Percentiles rank a stretch among this genome's conserved stretches.
phyloP scores from a whole-genome alignment of 1,284 basidiomycete genomes.

The Pulchroboletus neoregius region DNA sequence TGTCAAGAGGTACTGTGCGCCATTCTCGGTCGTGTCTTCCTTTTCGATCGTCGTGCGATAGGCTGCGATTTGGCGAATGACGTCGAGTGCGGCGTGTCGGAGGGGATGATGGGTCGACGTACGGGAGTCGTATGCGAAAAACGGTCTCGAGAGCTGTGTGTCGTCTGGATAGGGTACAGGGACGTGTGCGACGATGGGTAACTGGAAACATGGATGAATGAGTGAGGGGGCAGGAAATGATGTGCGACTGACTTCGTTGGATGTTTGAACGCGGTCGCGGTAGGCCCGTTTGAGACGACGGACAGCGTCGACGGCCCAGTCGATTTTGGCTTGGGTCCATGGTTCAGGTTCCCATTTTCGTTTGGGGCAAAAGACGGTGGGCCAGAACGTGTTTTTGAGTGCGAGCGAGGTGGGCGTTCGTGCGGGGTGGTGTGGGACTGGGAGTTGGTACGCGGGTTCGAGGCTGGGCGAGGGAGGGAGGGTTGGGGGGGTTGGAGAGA shows the following conservation, averaged over 20 bases:
- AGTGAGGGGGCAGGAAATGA: background rate
- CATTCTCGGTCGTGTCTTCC: slow-evolving; percentile 41
- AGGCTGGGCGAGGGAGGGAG: slow-evolving; percentile 40
- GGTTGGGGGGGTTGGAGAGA: slow-evolving; percentile 35
- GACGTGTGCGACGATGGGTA: slow-evolving; percentile 76
- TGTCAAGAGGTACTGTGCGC: slow-evolving; percentile 82
- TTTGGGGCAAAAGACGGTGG: slow-evolving; percentile 72
- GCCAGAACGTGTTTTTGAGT: slow-evolving; percentile 74
- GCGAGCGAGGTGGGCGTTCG: slow-evolving; percentile 64
- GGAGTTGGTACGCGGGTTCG: slow-evolving; percentile 48
- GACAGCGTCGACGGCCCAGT: slow-evolving; percentile 76
- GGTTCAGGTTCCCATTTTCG: slow-evolving; percentile 64
- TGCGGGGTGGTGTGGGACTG: slow-evolving; percentile 71
- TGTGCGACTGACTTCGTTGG: slow-evolving; percentile 47
- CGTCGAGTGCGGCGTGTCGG: slow-evolving; percentile 77
- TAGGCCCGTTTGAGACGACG: slow-evolving; percentile 49
- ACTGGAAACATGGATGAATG: too few relatives aligned
- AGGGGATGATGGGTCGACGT: slow-evolving; percentile 67
- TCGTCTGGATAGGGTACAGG: slow-evolving; percentile 54
- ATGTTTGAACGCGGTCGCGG: slow-evolving; percentile 31
- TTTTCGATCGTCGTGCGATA: slow-evolving; percentile 35
- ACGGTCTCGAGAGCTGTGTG: slow-evolving; percentile 36
- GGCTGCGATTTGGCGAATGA: slow-evolving; percentile 65
- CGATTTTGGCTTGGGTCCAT: slow-evolving; percentile 63
- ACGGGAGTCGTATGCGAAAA: slow-evolving; percentile 71